Conservation (phyloP, 2,329 filamentous ascomycete species). For the Hymenoscyphus fraxineus region DNA sequence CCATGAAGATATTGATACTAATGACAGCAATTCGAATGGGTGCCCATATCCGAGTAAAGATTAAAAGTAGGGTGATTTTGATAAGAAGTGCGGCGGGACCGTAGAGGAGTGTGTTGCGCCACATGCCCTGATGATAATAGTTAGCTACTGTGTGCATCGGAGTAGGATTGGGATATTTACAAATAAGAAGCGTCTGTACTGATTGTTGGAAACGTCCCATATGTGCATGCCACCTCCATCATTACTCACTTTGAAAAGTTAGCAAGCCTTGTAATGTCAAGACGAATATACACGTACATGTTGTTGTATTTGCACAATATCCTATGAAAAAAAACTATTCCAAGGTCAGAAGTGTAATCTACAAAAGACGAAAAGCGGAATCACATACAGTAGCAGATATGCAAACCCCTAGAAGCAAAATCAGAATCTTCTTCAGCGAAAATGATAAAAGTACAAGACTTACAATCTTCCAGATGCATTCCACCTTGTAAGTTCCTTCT, state of each 20-base stretch:
- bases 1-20: slow-evolving; percentile 9
- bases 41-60: slow-evolving; percentile 14
- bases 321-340: not conserved
- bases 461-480: slow-evolving; percentile 18
- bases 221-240: slow-evolving; percentile 18
- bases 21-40: not conserved
- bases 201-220: slow-evolving; percentile 15
- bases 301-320: not conserved
- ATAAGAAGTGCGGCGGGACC: slow-evolving; percentile 13
- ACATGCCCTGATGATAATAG: slow-evolving; percentile 9
- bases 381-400: not conserved
- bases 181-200: slow-evolving; percentile 8
- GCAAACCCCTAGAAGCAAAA: not conserved
- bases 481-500: slow-evolving; percentile 8
- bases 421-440: not conserved
- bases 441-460: not conserved
- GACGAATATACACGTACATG: not conserved
- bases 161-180: not conserved
- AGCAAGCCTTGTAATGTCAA: not conserved
- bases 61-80: slow-evolving; percentile 18
- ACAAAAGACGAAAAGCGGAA: not conserved
- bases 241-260: slow-evolving; percentile 6
- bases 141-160: not conserved
- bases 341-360: not conserved
- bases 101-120: slow-evolving; percentile 12